phyloP scores from a whole-genome alignment of 352 stramenopile species.

The Globisporangium orthogonon region DNA sequence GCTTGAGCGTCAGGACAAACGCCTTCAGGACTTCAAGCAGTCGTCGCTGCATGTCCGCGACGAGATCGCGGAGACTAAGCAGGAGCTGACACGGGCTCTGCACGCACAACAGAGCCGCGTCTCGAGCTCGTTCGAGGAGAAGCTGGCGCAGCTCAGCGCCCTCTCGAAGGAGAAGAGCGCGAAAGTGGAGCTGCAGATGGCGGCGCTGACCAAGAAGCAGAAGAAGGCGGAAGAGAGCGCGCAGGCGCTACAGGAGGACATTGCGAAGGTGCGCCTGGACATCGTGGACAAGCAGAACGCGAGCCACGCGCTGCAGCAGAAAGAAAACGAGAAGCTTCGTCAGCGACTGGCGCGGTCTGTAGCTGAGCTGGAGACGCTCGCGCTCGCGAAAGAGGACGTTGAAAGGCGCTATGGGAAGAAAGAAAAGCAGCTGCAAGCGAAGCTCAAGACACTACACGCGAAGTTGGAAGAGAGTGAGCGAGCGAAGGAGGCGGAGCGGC shows the following conservation, averaged over 20 bases:
- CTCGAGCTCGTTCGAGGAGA: slow-evolving; percentile 42
- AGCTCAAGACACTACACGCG: slow-evolving; percentile 42
- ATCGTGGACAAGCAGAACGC: slow-evolving; percentile 19
- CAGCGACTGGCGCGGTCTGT: slow-evolving; percentile 44
- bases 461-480: slow-evolving; percentile 41
- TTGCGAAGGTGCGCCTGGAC: slow-evolving; percentile 38
- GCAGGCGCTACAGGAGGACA: slow-evolving; percentile 31
- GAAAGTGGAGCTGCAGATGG: slow-evolving; percentile 49
- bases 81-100: slow-evolving; percentile 51
- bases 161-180: slow-evolving; percentile 36
- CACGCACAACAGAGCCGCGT: slow-evolving; percentile 43
- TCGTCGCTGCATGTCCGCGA: slow-evolving; percentile 36
- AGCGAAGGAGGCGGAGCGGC: slow-evolving; percentile 37
- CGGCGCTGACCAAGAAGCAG: slow-evolving; percentile 41
- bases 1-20: slow-evolving; percentile 63
- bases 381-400: slow-evolving; percentile 34
- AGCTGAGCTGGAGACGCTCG: slow-evolving; percentile 37
- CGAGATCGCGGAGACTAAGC: slow-evolving; percentile 42
- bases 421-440: slow-evolving; percentile 41
- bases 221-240: slow-evolving; percentile 50
- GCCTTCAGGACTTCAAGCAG: slow-evolving; percentile 47
- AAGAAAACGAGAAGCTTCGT: slow-evolving; percentile 32
- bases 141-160: slow-evolving; percentile 33
- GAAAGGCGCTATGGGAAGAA: slow-evolving; percentile 38
- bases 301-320: slow-evolving; percentile 15